Evolutionary conservation across 2,329 filamentous ascomycete species (phyloP).

Genomic region (Drechmeria coniospora): DNA sequence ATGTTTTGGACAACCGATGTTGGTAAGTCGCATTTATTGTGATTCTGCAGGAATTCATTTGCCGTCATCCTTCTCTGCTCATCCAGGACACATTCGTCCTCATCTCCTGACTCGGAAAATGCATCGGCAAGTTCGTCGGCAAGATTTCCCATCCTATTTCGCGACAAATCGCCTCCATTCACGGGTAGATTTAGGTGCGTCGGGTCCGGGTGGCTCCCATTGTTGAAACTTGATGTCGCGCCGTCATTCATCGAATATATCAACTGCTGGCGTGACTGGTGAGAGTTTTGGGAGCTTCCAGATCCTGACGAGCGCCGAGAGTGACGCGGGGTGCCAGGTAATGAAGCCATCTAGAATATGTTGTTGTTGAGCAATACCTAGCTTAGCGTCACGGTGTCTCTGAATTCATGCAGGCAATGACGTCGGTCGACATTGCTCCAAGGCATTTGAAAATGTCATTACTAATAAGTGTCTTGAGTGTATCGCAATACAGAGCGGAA

Average conservation of each 20-base stretch:
- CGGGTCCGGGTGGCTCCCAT: conserved; percentile 31
- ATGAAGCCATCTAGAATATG: conserved; percentile 22
- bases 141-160: conserved; percentile 56
- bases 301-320: conserved; percentile 42
- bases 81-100: too few species aligned
- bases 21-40: conserved; percentile 16
- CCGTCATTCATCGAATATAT: conserved; percentile 36
- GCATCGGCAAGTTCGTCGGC: conserved; percentile 70
- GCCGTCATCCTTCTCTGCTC: conserved; percentile 29
- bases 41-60: neutral
- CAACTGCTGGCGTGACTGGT: conserved; percentile 30
- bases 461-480: too few species aligned
- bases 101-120: conserved; percentile 49
- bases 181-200: conserved; percentile 31
- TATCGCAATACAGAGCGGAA: too few species aligned
- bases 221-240: conserved; percentile 30
- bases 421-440: too few species aligned
- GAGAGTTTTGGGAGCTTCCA: conserved; percentile 31
- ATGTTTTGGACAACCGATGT: too few species aligned
- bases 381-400: too few species aligned
- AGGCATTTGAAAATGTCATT: too few species aligned
- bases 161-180: conserved; percentile 22
- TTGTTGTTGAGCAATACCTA: too few species aligned
- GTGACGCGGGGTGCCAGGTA: conserved; percentile 41
- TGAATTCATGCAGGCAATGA: too few species aligned